Evolutionary conservation across 306 rosid species (phyloP).

Genomic region (Ormosia semicastrata): DNA sequence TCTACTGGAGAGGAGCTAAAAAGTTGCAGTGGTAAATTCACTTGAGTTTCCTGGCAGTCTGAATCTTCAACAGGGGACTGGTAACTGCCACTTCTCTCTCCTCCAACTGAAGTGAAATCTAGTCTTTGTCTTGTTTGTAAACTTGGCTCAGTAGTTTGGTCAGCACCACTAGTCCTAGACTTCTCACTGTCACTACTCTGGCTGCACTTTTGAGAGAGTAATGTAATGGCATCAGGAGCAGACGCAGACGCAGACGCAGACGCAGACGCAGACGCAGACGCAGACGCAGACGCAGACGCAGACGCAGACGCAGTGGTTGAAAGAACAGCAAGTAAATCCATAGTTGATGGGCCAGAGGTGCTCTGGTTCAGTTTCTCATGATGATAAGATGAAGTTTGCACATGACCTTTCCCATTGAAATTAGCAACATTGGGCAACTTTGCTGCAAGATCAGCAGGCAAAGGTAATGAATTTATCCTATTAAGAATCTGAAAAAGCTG

Average conservation of each 20-base stretch:
- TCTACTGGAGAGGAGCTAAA: constrained; percentile 70
- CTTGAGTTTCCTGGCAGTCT: constrained; percentile 57
- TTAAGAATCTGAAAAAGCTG: constrained; percentile 78
- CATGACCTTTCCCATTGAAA: constrained; percentile 41
- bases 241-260: constrained; percentile 64
- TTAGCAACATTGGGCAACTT: constrained; percentile 68
- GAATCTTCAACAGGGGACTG: constrained; percentile 83
- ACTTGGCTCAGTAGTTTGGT: constrained; percentile 40
- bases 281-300: no score
- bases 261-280: no score
- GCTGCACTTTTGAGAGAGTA: constrained; percentile 59
- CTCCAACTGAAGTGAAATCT: constrained; percentile 60
- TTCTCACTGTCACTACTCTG: constrained; percentile 68
- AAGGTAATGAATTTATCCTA: constrained; percentile 47
- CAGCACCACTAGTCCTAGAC: constrained; percentile 42
- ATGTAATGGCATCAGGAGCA: constrained; percentile 46
- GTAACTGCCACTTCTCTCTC: constrained; percentile 81
- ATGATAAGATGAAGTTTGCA: constrained; percentile 41
- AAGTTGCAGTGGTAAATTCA: constrained; percentile 76
- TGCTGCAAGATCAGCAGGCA: constrained; percentile 73
- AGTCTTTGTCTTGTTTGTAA: constrained; percentile 38
- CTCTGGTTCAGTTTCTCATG: constrained; percentile 54
- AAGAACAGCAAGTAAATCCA: constrained; percentile 77
- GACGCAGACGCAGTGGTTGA: constrained; percentile 67
- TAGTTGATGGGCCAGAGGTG: constrained; percentile 54